Percentiles rank a stretch among this genome's conserved stretches.
Conservation (phyloP, 176 grass and related monocot species). For the Saccharum officinarum region DNA sequence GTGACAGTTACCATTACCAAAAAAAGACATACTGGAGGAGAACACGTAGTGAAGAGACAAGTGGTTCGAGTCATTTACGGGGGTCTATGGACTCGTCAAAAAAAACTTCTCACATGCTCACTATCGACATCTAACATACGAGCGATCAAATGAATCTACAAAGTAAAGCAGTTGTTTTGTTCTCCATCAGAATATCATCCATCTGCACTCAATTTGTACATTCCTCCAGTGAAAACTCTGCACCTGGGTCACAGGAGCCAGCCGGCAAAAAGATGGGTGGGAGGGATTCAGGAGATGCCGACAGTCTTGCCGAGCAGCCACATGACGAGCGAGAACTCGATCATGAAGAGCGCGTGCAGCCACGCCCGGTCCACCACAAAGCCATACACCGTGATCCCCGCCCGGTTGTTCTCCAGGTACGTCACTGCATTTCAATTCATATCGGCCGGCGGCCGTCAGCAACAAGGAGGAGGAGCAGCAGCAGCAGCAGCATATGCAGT, state of each 20-base stretch:
- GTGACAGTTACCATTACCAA: not conserved
- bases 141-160: not conserved
- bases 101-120: not conserved
- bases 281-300: constrained; percentile 45
- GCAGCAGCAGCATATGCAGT: not conserved
- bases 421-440: constrained; percentile 51
- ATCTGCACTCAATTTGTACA: constrained; percentile 34
- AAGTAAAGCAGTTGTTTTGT: not conserved
- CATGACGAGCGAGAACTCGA: constrained; percentile 85
- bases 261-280: not conserved
- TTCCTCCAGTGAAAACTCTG: not conserved
- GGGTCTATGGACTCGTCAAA: too few species aligned
- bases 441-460: not conserved
- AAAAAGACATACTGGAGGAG: not conserved
- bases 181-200: not conserved
- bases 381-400: constrained; percentile 85
- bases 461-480: not conserved
- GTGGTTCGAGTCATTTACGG: too few species aligned
- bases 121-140: not conserved
- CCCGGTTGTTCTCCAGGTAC: constrained; percentile 93
- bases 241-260: not conserved
- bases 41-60: not conserved
- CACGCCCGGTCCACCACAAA: constrained; percentile 83
- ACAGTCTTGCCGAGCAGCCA: constrained; percentile 97
- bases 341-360: constrained; percentile 92